A percentile compares a stretch with the other conserved stretches of the same genome.
These are phyloP conservation scores for Madurella mycetomatis DNA, from an alignment of 2,329 filamentous ascomycete genomes.

Conservation along the genomic window DNA sequence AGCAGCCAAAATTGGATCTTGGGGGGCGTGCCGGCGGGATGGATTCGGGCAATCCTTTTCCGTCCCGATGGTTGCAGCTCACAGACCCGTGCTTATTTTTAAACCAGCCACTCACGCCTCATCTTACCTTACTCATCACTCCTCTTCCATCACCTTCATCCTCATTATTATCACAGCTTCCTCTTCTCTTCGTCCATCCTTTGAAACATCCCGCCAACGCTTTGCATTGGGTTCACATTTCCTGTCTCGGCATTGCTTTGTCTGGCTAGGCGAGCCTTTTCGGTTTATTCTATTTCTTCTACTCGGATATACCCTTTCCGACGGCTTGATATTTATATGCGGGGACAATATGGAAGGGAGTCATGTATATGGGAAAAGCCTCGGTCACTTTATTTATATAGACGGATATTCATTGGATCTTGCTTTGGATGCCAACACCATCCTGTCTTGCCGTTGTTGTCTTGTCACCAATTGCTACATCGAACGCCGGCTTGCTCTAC, in stretches of 20 bases:
- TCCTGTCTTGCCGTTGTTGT: background rate
- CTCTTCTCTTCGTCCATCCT: background rate
- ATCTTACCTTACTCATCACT: background rate
- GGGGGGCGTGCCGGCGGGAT: background rate
- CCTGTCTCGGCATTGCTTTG: background rate
- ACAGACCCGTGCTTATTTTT: constrained; percentile 5
- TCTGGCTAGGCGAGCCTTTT: background rate
- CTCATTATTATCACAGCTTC: no score
- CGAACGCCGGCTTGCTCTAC: no score
- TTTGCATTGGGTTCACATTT: background rate
- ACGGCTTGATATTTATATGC: background rate
- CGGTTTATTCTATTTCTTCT: background rate
- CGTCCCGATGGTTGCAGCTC: background rate
- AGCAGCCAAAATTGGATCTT: background rate
- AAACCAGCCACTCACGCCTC: background rate
- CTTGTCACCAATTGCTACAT: no score
- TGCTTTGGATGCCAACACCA: background rate
- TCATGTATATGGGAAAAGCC: background rate
- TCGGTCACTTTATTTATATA: background rate
- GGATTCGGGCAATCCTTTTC: background rate
- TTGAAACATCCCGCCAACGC: background rate
- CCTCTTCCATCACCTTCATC: background rate
- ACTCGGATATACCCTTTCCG: constrained; percentile 8
- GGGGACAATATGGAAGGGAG: background rate
- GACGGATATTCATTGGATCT: background rate